phyloP scores from a whole-genome alignment of 2,329 filamentous ascomycete genomes.

The Calonectria ilicicola region DNA sequence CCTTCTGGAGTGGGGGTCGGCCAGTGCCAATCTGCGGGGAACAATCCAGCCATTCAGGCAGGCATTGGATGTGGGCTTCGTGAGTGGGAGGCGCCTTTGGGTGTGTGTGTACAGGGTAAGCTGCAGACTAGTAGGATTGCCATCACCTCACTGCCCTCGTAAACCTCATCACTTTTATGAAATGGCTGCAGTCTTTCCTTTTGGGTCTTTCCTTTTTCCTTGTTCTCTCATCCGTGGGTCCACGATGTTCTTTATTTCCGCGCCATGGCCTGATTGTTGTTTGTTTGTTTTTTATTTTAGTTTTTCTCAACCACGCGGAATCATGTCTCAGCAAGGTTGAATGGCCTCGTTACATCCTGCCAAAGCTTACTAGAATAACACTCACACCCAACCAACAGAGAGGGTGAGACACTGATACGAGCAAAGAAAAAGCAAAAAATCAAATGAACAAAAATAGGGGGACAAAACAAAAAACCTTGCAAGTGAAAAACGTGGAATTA shows the following conservation, averaged over 20 bases:
- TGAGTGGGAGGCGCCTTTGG: not conserved
- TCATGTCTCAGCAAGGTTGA: not conserved
- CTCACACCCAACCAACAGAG: not conserved
- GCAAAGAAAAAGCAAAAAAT: not conserved
- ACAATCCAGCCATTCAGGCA: not conserved
- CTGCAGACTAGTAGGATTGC: too few species aligned
- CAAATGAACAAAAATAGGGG: too few species aligned
- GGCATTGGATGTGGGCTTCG: not conserved
- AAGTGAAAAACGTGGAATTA: not conserved
- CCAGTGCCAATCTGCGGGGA: not conserved
- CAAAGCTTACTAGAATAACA: not conserved
- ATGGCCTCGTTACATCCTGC: not conserved
- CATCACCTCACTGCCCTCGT: too few species aligned
- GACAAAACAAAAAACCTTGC: not conserved
- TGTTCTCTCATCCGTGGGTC: too few species aligned
- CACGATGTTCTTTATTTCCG: too few species aligned
- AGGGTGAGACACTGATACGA: not conserved
- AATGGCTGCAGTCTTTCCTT: not conserved
- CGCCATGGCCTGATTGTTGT: too few species aligned
- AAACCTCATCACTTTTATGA: too few species aligned
- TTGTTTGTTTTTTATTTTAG: not conserved
- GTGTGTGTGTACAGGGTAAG: slow-evolving; percentile 10
- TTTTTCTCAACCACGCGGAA: not conserved
- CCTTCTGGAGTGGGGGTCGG: slow-evolving; percentile 1
- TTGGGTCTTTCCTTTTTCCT: not conserved